A percentile compares a stretch with the other conserved stretches of the same genome.
Evolutionary conservation across 139 green algal species (phyloP).

Genomic region (Tetradesmus lagerheimii): DNA sequence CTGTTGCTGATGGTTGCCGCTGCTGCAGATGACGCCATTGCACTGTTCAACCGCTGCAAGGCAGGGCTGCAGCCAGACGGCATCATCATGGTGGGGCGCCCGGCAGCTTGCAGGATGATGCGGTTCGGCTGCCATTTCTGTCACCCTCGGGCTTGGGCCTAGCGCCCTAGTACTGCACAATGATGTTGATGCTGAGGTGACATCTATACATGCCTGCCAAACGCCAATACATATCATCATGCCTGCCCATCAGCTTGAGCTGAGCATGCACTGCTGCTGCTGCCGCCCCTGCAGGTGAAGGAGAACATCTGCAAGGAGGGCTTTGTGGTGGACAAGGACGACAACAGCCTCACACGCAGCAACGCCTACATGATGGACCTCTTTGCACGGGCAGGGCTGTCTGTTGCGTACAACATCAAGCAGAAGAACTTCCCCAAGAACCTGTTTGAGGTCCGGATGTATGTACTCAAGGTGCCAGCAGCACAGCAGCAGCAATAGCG

Average conservation of each 20-base stretch:
- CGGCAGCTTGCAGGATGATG: not conserved
- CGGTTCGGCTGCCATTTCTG: too few relatives aligned
- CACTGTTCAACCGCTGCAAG: slow-evolving; percentile 78
- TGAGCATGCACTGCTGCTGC: not conserved
- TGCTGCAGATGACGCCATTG: slow-evolving; percentile 77
- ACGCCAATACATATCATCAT: too few relatives aligned
- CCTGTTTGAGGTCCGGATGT: slow-evolving; percentile 87
- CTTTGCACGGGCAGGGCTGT: slow-evolving; percentile 64
- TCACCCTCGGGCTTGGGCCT: too few relatives aligned
- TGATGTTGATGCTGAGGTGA: too few relatives aligned
- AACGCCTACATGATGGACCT: slow-evolving; percentile 84
- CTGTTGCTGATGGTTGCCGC: not conserved
- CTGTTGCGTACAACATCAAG: slow-evolving; percentile 64
- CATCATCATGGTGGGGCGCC: slow-evolving; percentile 78
- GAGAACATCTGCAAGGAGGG: slow-evolving; percentile 93
- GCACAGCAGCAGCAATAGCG: not conserved
- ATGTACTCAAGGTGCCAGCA: slow-evolving; percentile 57
- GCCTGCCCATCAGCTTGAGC: too few relatives aligned
- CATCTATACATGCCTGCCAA: too few relatives aligned
- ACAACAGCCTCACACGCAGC: slow-evolving; percentile 88
- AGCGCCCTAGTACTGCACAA: too few relatives aligned
- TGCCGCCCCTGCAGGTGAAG: slow-evolving; percentile 72
- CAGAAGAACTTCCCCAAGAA: slow-evolving; percentile 80
- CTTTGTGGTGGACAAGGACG: slow-evolving; percentile 94
- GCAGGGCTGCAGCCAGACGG: slow-evolving; percentile 80